A percentile compares a stretch with the other conserved stretches of the same genome.
Conservation (phyloP, 1,284 basidiomycete genomes). For the Psilocybe mexicana region DNA sequence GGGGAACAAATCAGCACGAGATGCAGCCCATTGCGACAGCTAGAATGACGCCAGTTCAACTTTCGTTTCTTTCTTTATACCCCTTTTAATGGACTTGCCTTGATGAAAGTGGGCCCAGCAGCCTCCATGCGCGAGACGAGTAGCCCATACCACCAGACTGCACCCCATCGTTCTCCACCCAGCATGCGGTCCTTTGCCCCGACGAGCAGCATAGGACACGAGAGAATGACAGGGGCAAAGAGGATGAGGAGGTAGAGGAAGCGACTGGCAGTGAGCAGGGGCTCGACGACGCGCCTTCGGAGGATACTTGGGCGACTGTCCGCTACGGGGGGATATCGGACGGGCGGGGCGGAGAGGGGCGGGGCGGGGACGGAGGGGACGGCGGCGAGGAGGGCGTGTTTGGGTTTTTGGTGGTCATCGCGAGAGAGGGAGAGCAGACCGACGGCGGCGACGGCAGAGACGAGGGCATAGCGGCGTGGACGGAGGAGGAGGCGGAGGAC, state of each 20-base stretch:
- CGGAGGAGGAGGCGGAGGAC: conserved; percentile 32
- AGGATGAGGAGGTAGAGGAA: conserved; percentile 85
- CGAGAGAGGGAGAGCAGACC: conserved; percentile 35
- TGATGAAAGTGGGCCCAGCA: conserved; percentile 97
- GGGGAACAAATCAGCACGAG: conserved; percentile 93
- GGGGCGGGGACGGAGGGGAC: conserved; percentile 60
- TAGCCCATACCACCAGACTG: conserved; percentile 94
- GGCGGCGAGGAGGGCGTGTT: conserved; percentile 41
- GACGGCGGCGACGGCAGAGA: conserved; percentile 51
- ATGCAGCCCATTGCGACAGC: conserved; percentile 99
- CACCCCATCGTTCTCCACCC: conserved; percentile 79
- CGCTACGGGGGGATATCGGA: conserved; percentile 66
- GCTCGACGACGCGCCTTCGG: conserved; percentile 74
- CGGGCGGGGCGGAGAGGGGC: conserved; percentile 27
- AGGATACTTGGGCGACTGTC: conserved; percentile 46
- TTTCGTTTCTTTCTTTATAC: not conserved
- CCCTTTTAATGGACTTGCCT: conserved; percentile 51
- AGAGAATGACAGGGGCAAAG: conserved; percentile 87
- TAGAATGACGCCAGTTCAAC: conserved; percentile 31
- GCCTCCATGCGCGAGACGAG: conserved; percentile 90
- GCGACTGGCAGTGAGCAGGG: conserved; percentile 79
- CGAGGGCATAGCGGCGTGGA: conserved; percentile 46
- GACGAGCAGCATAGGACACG: conserved; percentile 84
- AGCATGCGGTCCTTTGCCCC: conserved; percentile 58
- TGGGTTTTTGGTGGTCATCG: conserved; percentile 16